phyloP scores from a whole-genome alignment of 176 grass and related monocot genomes.

The Lolium multiflorum region DNA sequence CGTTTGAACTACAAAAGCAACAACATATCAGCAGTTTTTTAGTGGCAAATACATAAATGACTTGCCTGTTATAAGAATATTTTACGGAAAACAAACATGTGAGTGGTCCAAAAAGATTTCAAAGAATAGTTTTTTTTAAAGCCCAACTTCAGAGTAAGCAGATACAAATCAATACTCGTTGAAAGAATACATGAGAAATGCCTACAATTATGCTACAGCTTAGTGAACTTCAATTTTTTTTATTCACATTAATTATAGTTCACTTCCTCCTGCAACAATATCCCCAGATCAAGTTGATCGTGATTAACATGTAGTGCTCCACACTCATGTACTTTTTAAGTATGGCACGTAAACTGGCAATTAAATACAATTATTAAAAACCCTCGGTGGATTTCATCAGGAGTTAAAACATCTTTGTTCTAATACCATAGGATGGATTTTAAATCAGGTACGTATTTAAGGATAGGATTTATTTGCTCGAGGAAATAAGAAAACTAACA shows the following conservation, averaged over 20 bases:
- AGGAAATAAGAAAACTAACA: neutral
- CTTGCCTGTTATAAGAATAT: neutral
- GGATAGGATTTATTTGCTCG: constrained; percentile 3
- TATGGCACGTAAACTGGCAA: neutral
- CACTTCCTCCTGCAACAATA: neutral
- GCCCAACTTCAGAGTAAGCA: neutral
- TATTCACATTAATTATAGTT: neutral
- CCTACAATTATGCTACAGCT: neutral
- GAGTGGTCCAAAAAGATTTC: neutral
- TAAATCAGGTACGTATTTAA: neutral
- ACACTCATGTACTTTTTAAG: neutral
- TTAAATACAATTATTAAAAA: constrained; percentile 10
- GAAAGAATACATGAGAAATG: neutral
- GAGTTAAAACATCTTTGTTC: constrained; percentile 8
- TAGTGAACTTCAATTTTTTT: neutral
- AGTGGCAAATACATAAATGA: neutral
- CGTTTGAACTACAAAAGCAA: constrained; percentile 64
- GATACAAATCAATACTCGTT: neutral
- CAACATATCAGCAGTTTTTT: constrained; percentile 37
- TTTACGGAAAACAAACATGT: constrained; percentile 17
- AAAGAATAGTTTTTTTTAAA: neutral
- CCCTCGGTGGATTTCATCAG: neutral
- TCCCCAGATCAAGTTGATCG: constrained; percentile 9
- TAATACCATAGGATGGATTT: neutral
- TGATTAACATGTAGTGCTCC: constrained; percentile 13